These are phyloP conservation scores for Poa annua DNA, from an alignment of 176 grass and related monocot species.

Conservation along the genomic window DNA sequence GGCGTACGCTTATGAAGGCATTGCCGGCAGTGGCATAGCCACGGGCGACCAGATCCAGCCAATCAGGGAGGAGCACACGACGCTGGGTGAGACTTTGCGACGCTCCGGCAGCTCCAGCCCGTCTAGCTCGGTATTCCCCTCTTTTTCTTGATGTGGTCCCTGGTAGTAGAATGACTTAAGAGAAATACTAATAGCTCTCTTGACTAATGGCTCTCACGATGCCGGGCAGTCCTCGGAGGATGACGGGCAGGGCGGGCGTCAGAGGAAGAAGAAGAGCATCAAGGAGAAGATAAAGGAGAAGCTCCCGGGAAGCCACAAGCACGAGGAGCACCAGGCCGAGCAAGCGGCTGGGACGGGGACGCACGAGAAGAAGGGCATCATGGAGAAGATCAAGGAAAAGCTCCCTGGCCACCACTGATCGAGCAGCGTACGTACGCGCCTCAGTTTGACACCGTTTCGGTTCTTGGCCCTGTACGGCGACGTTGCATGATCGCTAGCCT, in stretches of 20 bases:
- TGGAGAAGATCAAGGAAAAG: constrained; percentile 91
- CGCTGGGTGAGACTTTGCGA: constrained; percentile 46
- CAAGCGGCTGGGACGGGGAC: constrained; percentile 24
- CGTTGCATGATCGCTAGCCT: too few relatives aligned
- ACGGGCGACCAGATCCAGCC: constrained; percentile 43
- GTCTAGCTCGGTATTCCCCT: constrained; percentile 55
- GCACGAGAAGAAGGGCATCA: constrained; percentile 83
- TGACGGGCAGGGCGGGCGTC: constrained; percentile 57
- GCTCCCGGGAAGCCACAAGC: constrained; percentile 60
- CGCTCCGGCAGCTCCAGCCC: constrained; percentile 69
- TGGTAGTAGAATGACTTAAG: neutral
- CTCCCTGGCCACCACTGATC: constrained; percentile 65
- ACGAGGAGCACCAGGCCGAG: constrained; percentile 36
- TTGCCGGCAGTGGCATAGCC: neutral
- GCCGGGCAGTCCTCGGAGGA: constrained; percentile 61
- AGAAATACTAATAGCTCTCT: neutral
- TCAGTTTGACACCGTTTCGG: too few relatives aligned
- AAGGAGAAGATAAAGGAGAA: constrained; percentile 92
- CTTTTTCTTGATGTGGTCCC: neutral
- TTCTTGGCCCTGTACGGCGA: too few relatives aligned
- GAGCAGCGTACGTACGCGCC: neutral
- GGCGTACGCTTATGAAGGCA: constrained; percentile 13
- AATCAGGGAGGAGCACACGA: constrained; percentile 38
- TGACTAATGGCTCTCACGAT: neutral
- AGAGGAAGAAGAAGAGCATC: constrained; percentile 87